Base-by-base conservation (phyloP, 495 filamentous ascomycete genomes). In the Aspergillus nidulans region DNA sequence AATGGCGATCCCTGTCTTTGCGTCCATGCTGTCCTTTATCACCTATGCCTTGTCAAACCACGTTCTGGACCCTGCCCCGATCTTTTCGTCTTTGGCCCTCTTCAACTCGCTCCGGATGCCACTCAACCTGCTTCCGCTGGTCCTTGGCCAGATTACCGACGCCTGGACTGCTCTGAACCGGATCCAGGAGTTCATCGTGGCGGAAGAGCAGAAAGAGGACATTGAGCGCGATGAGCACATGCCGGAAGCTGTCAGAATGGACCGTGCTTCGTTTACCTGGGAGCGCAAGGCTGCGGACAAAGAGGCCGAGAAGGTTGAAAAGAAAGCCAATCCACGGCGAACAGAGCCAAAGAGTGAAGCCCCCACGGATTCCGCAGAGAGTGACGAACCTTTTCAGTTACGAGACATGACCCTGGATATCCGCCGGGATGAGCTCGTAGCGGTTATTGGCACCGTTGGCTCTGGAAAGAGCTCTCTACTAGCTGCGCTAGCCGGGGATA, bases 1-100 rank as follows among this genome's bases (percentile, higher is more conserved):
- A 1, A 79, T 88, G 72, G 86, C 88, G 8, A 75, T 96, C 55
- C 91, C 94, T 6, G 86, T 91, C 36, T 96, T 96, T 61, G 91
- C 92, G 4, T 92, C 92, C 7, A 96, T 97, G 90, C 70, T 97
- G 26, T 80, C 91, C 1, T 98, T 98, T 71, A 91, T 98, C 68
- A 95, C 91, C 5, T 97, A 89, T 65, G 87, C 89, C 1, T 76
- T 95, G 24, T 85, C 91, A 2, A 74, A 85, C 32, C 86, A 92
- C 60, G 65, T 63, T 12, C 78, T 96, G 10, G 70, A 83, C 15
- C 85, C 92, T 0, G 90, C 91, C 0, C 76, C 83, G 16, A 79
- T 97, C 44, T 98, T 98, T 73, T 96, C 92, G 0, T 96, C 94
- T 0, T 75, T 97, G 26, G 92, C 92, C 1, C 72, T 97, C 20